Conservation (phyloP, 208 protist species). For the Leishmania lainsoni region DNA sequence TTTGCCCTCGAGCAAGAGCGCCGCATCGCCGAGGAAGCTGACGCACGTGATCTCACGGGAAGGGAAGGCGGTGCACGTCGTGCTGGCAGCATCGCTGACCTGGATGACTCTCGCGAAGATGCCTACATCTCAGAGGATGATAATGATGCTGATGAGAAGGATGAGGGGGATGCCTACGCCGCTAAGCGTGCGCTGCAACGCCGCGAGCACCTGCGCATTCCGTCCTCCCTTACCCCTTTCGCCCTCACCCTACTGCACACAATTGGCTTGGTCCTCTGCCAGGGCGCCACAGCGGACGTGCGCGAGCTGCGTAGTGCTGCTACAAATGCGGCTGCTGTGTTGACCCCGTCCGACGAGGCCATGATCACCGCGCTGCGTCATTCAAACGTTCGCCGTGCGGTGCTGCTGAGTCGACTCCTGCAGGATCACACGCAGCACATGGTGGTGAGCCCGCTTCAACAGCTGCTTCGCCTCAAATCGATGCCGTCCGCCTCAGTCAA, state of each 20-base stretch:
- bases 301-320: slow-evolving; percentile 4
- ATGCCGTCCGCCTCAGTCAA: slow-evolving; percentile 2
- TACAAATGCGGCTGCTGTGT: background rate
- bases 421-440: slow-evolving; percentile 68
- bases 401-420: slow-evolving; percentile 68
- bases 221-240: slow-evolving; percentile 57
- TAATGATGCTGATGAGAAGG: slow-evolving; percentile 12
- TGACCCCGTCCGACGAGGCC: background rate
- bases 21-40: slow-evolving; percentile 35
- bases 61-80: background rate
- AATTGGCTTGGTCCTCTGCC: slow-evolving; percentile 42
- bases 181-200: background rate
- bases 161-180: background rate
- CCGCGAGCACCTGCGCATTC: slow-evolving; percentile 11
- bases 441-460: slow-evolving; percentile 54
- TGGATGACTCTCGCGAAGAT: slow-evolving; percentile 23
- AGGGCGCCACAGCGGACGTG: slow-evolving; percentile 21
- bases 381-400: slow-evolving; percentile 38
- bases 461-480: slow-evolving; percentile 50
- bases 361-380: slow-evolving; percentile 17
- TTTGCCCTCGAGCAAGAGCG: slow-evolving; percentile 72
- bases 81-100: background rate
- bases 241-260: slow-evolving; percentile 62
- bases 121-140: slow-evolving; percentile 37
- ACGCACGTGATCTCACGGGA: slow-evolving; percentile 1